A percentile compares a stretch with the other conserved stretches of the same genome.
Conservation (phyloP, 2,329 filamentous ascomycete species). For the Gaeumannomyces tritici region DNA sequence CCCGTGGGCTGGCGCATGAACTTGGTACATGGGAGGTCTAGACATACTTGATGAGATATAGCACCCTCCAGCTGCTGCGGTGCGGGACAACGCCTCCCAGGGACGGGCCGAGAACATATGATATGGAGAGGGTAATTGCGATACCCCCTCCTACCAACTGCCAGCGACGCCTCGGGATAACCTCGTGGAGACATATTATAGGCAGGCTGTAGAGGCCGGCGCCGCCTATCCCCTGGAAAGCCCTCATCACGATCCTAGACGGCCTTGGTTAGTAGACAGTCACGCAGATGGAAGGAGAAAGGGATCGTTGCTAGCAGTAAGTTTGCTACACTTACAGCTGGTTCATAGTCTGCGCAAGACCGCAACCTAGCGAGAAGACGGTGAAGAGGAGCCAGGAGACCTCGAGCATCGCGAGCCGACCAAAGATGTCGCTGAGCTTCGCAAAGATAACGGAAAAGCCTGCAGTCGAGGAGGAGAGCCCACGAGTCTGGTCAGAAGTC, state of each 20-base stretch:
- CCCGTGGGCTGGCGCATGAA: too few species aligned
- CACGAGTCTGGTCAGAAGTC: neutral
- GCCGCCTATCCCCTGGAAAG: slow-evolving; percentile 51
- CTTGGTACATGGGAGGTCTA: neutral
- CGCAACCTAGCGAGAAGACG: slow-evolving; percentile 29
- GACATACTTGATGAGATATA: slow-evolving; percentile 53
- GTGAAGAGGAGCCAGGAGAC: slow-evolving; percentile 26
- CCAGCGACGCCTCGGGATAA: slow-evolving; percentile 42
- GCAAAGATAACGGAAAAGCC: slow-evolving; percentile 15
- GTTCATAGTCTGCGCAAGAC: slow-evolving; percentile 21
- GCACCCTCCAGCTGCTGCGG: slow-evolving; percentile 45
- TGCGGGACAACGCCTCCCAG: slow-evolving; percentile 46
- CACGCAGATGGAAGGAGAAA: neutral
- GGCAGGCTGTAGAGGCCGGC: slow-evolving; percentile 52
- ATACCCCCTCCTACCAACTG: slow-evolving; percentile 45
- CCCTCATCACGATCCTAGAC: slow-evolving; percentile 44
- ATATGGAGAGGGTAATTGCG: slow-evolving; percentile 44
- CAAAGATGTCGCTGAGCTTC: slow-evolving; percentile 30
- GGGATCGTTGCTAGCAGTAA: neutral
- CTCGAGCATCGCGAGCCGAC: slow-evolving; percentile 25
- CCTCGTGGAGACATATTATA: slow-evolving; percentile 46
- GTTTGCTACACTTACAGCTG: slow-evolving; percentile 15
- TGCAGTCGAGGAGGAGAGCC: slow-evolving; percentile 1
- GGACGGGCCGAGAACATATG: slow-evolving; percentile 49
- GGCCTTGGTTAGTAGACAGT: neutral